These are phyloP conservation scores for Aspergillus olivimuriae DNA, from an alignment of 495 filamentous ascomycete species.

Conservation along the genomic window DNA sequence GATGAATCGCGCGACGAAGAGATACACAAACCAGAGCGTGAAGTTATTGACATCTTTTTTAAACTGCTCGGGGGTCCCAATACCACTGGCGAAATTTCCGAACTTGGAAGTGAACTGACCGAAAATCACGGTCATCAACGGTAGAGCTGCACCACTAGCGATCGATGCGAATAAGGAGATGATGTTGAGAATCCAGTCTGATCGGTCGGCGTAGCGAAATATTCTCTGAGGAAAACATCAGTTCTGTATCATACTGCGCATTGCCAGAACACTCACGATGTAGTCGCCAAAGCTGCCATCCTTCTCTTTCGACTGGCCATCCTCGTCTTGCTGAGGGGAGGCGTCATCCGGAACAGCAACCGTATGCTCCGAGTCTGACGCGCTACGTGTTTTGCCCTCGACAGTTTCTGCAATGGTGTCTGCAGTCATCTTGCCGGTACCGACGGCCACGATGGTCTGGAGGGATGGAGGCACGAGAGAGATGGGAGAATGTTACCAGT, in stretches of 20 bases:
- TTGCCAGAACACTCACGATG: too few species aligned
- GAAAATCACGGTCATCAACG: slow-evolving; percentile 38
- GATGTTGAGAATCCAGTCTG: slow-evolving; percentile 9
- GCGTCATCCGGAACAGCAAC: too few species aligned
- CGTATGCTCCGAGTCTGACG: background rate
- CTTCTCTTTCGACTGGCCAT: background rate
- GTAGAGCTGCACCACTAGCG: slow-evolving; percentile 39
- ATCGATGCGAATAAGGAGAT: slow-evolving; percentile 38
- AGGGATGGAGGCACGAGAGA: too few species aligned
- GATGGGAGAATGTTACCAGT: too few species aligned
- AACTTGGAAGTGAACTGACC: slow-evolving; percentile 28
- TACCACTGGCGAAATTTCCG: slow-evolving; percentile 22
- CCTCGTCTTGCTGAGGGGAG: background rate
- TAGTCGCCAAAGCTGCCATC: too few species aligned
- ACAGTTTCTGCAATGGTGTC: too few species aligned
- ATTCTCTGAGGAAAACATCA: slow-evolving; percentile 10
- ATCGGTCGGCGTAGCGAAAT: slow-evolving; percentile 13
- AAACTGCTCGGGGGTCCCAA: slow-evolving; percentile 15
- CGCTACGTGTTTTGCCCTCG: background rate
- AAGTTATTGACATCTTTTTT: slow-evolving; percentile 13
- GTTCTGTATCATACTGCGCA: too few species aligned
- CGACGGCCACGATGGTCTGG: too few species aligned
- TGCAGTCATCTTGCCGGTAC: too few species aligned
- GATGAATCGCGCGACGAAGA: slow-evolving; percentile 27
- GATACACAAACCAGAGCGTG: slow-evolving; percentile 30